Evolutionary conservation across 2,329 filamentous ascomycete species (phyloP).

Genomic region (Scytalidium lignicola): DNA sequence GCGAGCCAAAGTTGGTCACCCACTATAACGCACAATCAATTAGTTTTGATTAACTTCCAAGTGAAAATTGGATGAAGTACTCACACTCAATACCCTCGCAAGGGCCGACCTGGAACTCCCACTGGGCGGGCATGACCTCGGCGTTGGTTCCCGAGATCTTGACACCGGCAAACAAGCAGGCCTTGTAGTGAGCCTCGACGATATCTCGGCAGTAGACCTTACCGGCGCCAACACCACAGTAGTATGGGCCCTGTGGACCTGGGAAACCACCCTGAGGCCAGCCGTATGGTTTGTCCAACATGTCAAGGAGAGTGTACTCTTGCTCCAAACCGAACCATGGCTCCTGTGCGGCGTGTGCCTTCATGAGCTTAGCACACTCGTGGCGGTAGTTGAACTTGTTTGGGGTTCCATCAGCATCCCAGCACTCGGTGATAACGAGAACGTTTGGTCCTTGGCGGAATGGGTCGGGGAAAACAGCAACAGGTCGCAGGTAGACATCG

Average conservation of each 20-base stretch:
- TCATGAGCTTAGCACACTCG: slow-evolving; percentile 85
- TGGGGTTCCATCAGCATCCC: slow-evolving; percentile 87
- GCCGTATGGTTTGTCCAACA: slow-evolving; percentile 83
- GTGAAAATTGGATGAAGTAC: slow-evolving; percentile 27
- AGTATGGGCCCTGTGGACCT: slow-evolving; percentile 84
- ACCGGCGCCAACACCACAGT: slow-evolving; percentile 95
- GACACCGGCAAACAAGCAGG: slow-evolving; percentile 77
- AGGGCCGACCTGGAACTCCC: slow-evolving; percentile 96
- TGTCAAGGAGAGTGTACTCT: slow-evolving; percentile 91
- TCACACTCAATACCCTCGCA: slow-evolving; percentile 78
- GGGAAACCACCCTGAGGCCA: slow-evolving; percentile 80
- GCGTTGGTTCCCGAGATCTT: slow-evolving; percentile 98
- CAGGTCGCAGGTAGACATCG: slow-evolving; percentile 91
- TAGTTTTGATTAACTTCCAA: slow-evolving; percentile 12
- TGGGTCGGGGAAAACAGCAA: slow-evolving; percentile 84
- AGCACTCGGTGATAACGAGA: slow-evolving; percentile 90
- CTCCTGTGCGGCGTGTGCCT: slow-evolving; percentile 72
- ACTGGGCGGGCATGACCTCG: slow-evolving; percentile 96
- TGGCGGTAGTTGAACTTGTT: slow-evolving; percentile 99
- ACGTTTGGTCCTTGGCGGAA: slow-evolving; percentile 89
- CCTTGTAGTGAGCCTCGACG: slow-evolving; percentile 90
- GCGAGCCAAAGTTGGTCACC: slow-evolving; percentile 96
- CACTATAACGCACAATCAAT: slow-evolving; percentile 45
- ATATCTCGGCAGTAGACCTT: slow-evolving; percentile 98
- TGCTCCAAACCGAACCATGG: slow-evolving; percentile 99